Evolutionary conservation across 2,329 filamentous ascomycete species (phyloP).

Genomic region (Magnaporthiopsis rhizophila): DNA sequence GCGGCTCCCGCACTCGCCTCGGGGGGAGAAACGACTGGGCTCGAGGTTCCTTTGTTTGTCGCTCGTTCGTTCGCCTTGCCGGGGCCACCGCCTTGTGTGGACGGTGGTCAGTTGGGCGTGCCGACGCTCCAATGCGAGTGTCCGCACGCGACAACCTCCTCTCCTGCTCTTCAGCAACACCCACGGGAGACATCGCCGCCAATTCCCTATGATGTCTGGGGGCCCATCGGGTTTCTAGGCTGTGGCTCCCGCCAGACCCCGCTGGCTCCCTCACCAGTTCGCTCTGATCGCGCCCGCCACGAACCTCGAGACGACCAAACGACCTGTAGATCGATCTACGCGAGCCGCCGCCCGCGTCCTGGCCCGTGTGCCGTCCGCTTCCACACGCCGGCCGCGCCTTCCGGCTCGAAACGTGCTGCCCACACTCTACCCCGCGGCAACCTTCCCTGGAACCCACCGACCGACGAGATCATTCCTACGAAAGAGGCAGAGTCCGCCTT

Average conservation of each 20-base stretch:
- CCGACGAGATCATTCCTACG: not conserved
- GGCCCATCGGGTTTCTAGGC: slow-evolving; percentile 27
- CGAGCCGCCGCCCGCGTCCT: not conserved
- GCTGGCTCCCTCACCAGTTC: slow-evolving; percentile 6
- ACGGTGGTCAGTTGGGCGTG: slow-evolving; percentile 2
- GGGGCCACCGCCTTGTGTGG: slow-evolving; percentile 1
- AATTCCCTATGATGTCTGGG: slow-evolving; percentile 27
- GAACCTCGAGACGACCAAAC: not conserved
- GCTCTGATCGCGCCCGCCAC: not conserved
- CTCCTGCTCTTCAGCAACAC: slow-evolving; percentile 1
- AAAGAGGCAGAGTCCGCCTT: not conserved
- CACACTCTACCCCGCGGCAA: not conserved
- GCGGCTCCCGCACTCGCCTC: not conserved
- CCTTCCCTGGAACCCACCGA: not conserved
- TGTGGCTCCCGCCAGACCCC: slow-evolving; percentile 29
- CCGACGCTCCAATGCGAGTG: not conserved
- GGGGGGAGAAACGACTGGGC: not conserved
- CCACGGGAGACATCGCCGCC: slow-evolving; percentile 6
- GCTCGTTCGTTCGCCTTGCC: not conserved
- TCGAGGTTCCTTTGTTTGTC: slow-evolving; percentile 2
- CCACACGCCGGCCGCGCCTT: not conserved
- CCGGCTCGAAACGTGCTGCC: not conserved
- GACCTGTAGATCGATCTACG: not conserved
- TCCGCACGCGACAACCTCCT: not conserved
- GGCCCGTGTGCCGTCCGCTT: not conserved